Evolutionary conservation across 139 green algal genomes (phyloP), one percentile per base, ranked within the genome.

Genomic region (Chlamydomonas incerta): DNA sequence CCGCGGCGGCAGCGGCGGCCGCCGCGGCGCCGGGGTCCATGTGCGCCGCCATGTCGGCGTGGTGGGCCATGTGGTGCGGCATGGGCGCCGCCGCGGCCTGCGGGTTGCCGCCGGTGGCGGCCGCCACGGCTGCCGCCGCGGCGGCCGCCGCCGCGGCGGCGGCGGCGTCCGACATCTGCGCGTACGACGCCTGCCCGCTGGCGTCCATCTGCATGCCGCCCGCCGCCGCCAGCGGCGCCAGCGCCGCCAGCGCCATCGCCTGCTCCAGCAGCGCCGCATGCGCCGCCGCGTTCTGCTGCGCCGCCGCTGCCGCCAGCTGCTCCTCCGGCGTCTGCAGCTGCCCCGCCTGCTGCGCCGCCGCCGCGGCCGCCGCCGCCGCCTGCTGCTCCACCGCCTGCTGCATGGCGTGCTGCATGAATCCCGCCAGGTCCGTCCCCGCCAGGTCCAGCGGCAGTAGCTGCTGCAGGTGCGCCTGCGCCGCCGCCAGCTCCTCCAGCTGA

Each of bases 381-480:
- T 85, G 79, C 31, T 85, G 66, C 79, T 76, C 79, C 46, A 75
- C 66, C 46, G 57, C 77, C 65, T 74, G 63, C 50, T 75, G 66
- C 65, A 85, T 21, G 18, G 79, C 79, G 47, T 85, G 79, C 79
- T 85, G 79, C 79, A 85, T 75, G 31, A 85, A 65, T 29, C 66
- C 66, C 1, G 79, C 66, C 1, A 85, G 66, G 23, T 85, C 79
- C 6, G 26, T 31, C 3, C 31, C 47, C 31, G 14, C 28, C 13
- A 85, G 41, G 23, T 66, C 63, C 63, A 74, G 46, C 1, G 66
- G 77, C 41, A 83, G n/a, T 31, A 83, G 77, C 24, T 74, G 66
- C 66, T 85, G 79, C n/a, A 85, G 47, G 41, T 83, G 77, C 77
- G 41, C 77, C 63, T 83, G 77, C 21, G 77, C 77, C 3, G 77